Percentiles rank a stretch among this genome's conserved stretches.
Evolutionary conservation across 208 protist species (phyloP).

Genomic region (Wallacemonas rigidus): DNA sequence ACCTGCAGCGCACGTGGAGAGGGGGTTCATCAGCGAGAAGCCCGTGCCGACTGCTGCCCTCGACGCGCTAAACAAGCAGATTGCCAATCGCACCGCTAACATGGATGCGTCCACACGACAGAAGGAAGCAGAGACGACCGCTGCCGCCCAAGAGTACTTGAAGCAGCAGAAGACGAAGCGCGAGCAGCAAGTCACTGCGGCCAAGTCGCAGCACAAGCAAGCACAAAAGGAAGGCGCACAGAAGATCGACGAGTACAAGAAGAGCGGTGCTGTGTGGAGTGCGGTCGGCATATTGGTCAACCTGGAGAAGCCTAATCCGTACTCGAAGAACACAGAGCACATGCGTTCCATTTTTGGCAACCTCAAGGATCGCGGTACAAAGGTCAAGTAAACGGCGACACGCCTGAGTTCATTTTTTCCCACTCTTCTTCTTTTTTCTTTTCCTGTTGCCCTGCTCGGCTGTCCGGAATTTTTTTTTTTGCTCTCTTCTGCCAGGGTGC

Average conservation of each 20-base stretch:
- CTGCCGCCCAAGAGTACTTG: constrained; percentile 71
- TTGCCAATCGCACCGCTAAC: constrained; percentile 55
- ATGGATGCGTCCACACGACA: constrained; percentile 62
- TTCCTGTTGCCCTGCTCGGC: constrained; percentile 4
- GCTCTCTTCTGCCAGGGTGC: neutral
- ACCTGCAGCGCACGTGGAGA: neutral
- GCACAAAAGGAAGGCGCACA: constrained; percentile 49
- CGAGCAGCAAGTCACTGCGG: constrained; percentile 53
- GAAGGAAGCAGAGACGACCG: constrained; percentile 57
- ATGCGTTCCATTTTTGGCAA: constrained; percentile 72
- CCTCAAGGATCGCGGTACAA: constrained; percentile 28
- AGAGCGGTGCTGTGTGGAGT: constrained; percentile 70
- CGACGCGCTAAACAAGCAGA: constrained; percentile 64
- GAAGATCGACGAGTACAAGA: constrained; percentile 56
- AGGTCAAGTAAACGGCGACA: constrained; percentile 1
- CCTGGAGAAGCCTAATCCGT: constrained; percentile 74
- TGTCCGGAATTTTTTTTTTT: constrained; percentile 15
- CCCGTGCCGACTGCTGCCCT: constrained; percentile 21
- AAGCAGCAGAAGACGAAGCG: constrained; percentile 57
- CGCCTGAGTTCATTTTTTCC: constrained; percentile 18
- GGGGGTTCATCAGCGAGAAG: constrained; percentile 16
- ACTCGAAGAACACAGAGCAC: constrained; percentile 81
- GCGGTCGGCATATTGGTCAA: constrained; percentile 74
- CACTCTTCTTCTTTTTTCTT: constrained; percentile 22
- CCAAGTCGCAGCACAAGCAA: constrained; percentile 53